These are phyloP conservation scores for Mikania micrantha DNA, from an alignment of 129 eudicot genomes.

Conservation along the genomic window DNA sequence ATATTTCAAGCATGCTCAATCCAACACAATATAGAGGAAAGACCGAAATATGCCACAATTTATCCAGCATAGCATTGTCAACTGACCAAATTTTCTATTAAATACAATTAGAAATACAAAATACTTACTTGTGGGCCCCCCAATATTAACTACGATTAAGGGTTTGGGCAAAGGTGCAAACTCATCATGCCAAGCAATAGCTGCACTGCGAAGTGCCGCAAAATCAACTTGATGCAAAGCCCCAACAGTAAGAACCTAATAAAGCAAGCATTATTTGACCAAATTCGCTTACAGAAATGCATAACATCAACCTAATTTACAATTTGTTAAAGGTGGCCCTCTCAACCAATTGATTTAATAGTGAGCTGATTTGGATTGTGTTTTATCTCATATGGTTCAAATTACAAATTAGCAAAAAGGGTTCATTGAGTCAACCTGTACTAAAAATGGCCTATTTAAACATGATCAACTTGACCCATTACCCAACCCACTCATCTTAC, in stretches of 20 bases:
- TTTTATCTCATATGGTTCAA: not conserved
- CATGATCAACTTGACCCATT: not conserved
- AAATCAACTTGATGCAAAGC: conserved; percentile 91
- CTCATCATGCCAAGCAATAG: conserved; percentile 86
- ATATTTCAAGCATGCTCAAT: not conserved
- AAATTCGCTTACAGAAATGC: not conserved
- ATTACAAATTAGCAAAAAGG: not conserved
- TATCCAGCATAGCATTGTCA: not conserved
- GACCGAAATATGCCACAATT: not conserved
- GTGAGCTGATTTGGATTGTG: not conserved
- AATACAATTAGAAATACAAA: not conserved
- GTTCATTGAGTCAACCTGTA: not conserved
- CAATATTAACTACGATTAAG: conserved; percentile 80
- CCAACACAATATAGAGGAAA: not conserved
- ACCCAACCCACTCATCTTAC: not conserved
- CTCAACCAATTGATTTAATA: not conserved
- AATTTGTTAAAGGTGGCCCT: not conserved
- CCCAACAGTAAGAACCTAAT: conserved; percentile 88
- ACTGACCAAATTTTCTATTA: not conserved
- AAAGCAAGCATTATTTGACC: not conserved
- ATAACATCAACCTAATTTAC: not conserved
- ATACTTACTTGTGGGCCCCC: conserved; percentile 87
- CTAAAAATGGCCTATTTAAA: not conserved
- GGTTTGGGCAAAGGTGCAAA: conserved; percentile 93
- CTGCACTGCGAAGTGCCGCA: conserved; percentile 81